Base-by-base conservation (phyloP, 176 grass and related monocot species). In the Oryza meridionalis region DNA sequence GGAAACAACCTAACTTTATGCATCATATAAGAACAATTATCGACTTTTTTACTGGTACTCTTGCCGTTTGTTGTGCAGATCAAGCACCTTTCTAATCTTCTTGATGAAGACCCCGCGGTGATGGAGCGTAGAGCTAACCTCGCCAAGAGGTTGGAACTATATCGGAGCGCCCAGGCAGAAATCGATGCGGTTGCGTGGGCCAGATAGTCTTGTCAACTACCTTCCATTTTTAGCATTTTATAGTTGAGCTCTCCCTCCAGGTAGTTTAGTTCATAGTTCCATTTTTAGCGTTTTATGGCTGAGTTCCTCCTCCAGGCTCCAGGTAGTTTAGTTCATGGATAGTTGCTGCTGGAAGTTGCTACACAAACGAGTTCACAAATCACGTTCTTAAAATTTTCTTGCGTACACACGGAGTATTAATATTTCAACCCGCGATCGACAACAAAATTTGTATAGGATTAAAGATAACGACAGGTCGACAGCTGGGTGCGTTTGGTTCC, bases 21-120 rank as follows among this genome's bases (percentile, higher is more conserved):
- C 21, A 24, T 24, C 17, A 24, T 62, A 10, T 58, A 7, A 21
- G 6, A 58, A 58, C 17, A 51, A 17, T 21, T 58, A 1, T 7
- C 19, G 51, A 17, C 51, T 21, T 21, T 6, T 6, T 21, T 58
- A 58, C 51, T 43, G 42, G 42, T 43, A 53, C 58, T 24, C 58
- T 24, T 70, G 72, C 11, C n/a, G 58, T 73, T 37, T 82, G 71
- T 9, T 90, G 33, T 88, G 61, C 84, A 97, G 95, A 90, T 87
- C 38, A 91, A 89, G 86, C 92, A 97, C 67, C 88, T 94, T n/a
- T 92, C 90, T 0, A 94, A 94, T 50, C 73, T 97, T 27, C 88
- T 97, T 2, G 95, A 97, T 0, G 92, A 97, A 89, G 95, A 94
- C 40, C 95, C 92, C 0, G 88, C 86, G n/a, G 92, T 97, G 25